phyloP scores from a whole-genome alignment of 257 asterid genomes.

The Solanum dulcamara region DNA sequence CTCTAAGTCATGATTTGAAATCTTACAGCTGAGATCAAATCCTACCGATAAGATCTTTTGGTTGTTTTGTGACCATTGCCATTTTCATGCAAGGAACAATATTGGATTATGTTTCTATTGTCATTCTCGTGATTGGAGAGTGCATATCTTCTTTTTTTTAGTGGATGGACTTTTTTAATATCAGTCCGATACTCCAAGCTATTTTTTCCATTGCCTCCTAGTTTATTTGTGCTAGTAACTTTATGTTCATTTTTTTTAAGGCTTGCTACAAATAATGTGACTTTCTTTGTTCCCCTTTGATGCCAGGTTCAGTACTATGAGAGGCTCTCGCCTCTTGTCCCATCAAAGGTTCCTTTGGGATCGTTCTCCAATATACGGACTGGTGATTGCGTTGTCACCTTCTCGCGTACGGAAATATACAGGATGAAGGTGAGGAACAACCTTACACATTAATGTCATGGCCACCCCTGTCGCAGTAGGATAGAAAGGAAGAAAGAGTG shows the following conservation, averaged over 20 bases:
- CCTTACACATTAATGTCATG: not conserved
- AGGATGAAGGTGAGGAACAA: constrained; percentile 46
- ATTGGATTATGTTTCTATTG: not conserved
- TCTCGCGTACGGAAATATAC: constrained; percentile 75
- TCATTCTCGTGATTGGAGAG: not conserved
- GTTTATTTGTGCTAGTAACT: not conserved
- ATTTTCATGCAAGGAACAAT: not conserved
- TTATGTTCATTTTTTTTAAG: not conserved
- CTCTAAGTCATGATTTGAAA: not conserved
- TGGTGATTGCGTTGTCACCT: constrained; percentile 93
- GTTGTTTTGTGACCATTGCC: not conserved
- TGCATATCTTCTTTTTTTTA: not conserved
- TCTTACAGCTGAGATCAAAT: not conserved
- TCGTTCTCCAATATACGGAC: constrained; percentile 51
- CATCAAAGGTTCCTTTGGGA: constrained; percentile 61
- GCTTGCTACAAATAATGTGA: not conserved
- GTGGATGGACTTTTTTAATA: not conserved
- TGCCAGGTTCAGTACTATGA: constrained; percentile 74
- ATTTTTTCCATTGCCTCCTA: not conserved
- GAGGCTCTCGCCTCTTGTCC: constrained; percentile 95
- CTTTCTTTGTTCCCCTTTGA: constrained; percentile 3
- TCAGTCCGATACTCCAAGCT: not conserved
- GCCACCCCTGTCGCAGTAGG: not conserved
- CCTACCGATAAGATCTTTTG: not conserved
- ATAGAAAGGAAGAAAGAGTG: not conserved